A percentile compares a stretch with the other conserved stretches of the same genome.
Evolutionary conservation across 306 rosid genomes (phyloP).

Genomic region (Quillaja saponaria): DNA sequence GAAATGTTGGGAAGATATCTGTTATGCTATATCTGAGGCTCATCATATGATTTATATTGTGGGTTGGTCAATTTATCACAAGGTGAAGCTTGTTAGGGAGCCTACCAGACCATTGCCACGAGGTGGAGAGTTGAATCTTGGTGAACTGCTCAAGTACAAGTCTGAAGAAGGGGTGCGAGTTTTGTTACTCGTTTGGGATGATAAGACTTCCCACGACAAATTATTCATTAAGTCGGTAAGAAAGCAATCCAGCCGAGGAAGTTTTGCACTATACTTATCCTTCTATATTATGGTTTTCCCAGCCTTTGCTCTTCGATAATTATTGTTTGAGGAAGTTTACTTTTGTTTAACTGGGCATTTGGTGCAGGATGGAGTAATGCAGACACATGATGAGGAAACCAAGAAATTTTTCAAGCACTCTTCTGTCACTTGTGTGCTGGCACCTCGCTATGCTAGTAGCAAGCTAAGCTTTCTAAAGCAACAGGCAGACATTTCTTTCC

Average conservation of each 20-base stretch:
- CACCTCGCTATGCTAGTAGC: slow-evolving; percentile 81
- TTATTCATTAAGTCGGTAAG: slow-evolving; percentile 61
- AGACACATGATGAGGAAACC: slow-evolving; percentile 92
- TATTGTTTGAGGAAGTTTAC: not conserved
- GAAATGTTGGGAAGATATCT: slow-evolving; percentile 95
- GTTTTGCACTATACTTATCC: too few species aligned
- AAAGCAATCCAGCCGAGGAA: too few species aligned
- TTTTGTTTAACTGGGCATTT: slow-evolving; percentile 18
- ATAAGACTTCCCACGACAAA: slow-evolving; percentile 81
- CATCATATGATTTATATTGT: slow-evolving; percentile 78
- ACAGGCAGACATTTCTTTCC: slow-evolving; percentile 52
- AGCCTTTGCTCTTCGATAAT: too few species aligned
- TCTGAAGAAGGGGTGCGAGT: slow-evolving; percentile 89
- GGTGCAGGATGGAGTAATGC: slow-evolving; percentile 81
- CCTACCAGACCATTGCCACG: slow-evolving; percentile 55
- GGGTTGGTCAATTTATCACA: slow-evolving; percentile 88
- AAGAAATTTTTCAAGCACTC: slow-evolving; percentile 84
- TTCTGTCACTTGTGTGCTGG: slow-evolving; percentile 79
- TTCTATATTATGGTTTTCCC: too few species aligned
- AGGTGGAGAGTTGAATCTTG: slow-evolving; percentile 75
- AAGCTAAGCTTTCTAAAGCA: slow-evolving; percentile 75
- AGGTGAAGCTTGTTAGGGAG: slow-evolving; percentile 76
- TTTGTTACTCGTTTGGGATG: slow-evolving; percentile 86
- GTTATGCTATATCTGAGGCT: slow-evolving; percentile 84
- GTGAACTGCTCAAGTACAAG: slow-evolving; percentile 92